phyloP scores from a whole-genome alignment of 2,329 filamentous ascomycete species.

The Fusarium incarnatum region DNA sequence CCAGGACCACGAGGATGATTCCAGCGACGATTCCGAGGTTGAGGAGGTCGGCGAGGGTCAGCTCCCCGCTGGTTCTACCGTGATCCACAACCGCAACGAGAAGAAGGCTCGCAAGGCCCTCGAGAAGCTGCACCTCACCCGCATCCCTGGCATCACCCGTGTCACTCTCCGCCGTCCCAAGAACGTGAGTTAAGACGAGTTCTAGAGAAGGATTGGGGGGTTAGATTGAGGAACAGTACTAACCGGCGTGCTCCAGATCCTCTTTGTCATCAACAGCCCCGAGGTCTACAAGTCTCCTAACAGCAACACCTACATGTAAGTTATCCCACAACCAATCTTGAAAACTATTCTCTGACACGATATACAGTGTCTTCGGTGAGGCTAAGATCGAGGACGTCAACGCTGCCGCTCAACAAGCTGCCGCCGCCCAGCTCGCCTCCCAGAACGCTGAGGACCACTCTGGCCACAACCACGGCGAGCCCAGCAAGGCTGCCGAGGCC shows the following conservation, averaged over 20 bases:
- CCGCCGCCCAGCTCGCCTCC: constrained; percentile 92
- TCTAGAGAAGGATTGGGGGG: constrained; percentile 4
- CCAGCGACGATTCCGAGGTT: constrained; percentile 79
- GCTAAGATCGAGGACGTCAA: constrained; percentile 99
- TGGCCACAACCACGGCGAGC: constrained; percentile 78
- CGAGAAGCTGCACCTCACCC: constrained; percentile 96
- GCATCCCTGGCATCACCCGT: constrained; percentile 95
- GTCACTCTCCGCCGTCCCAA: constrained; percentile 98
- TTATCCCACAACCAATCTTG: constrained; percentile 23
- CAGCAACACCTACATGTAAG: constrained; percentile 99
- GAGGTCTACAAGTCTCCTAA: constrained; percentile 99
- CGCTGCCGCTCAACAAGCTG: constrained; percentile 95
- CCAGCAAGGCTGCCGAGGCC: constrained; percentile 70
- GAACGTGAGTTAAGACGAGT: constrained; percentile 79
- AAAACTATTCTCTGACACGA: constrained; percentile 1
- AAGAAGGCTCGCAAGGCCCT: constrained; percentile 99
- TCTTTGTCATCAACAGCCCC: constrained; percentile 99
- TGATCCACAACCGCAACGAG: constrained; percentile 99
- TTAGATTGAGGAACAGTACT: constrained; percentile 36
- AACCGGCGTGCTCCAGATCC: constrained; percentile 72
- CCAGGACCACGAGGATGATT: constrained; percentile 76
- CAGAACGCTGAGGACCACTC: constrained; percentile 73
- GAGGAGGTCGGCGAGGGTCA: constrained; percentile 85
- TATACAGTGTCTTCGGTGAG: constrained; percentile 94
- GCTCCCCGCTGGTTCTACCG: constrained; percentile 83